Evolutionary conservation across 495 filamentous ascomycete species (phyloP), one percentile per base, ranked within the genome.

Genomic region (Viridothelium virens): DNA sequence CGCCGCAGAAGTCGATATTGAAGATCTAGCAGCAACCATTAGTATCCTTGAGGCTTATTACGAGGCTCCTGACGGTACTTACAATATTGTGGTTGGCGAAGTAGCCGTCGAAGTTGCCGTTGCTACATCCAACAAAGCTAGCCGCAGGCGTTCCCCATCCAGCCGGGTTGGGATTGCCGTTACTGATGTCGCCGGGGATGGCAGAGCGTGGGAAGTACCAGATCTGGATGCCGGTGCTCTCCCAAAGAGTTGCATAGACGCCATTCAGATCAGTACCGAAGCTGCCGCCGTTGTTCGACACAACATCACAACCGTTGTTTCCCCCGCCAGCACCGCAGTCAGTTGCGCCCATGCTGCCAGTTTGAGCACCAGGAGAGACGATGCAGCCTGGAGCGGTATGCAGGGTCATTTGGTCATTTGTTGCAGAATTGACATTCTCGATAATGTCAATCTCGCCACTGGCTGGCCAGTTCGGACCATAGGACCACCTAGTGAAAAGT

Each of bases 1-100:
- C 86, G 46, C 93, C 93, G 75, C 93, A 97, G 77, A 96, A 91
- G 1, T 87, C 89, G 0, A 86, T 89, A 76, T 97, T 84, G 73
- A 96, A 86, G 65, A 95, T 81, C 62, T 59, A 18, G 7, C 7
- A 9, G 7, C 25, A 7, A 7, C n/a, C 31, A 31, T 59, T 36
- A 59, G 53, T 59, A 3, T 10, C 36, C 36, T 18, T 5, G 25
- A 59, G 7, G 7, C 14, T 33, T n/a, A 14, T 2, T 34, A 36
- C 18, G 7, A 34, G 3, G 53, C 18, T 9, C 10, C 14, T 14
- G 18, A 9, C 5, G 33, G 53, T 14, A 59, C 53, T 11, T 59
- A 59, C 53, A 31, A 96, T 88, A 12, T 84, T 82, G 75, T 94
- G 87, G 56, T 87, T 72, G 67, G 78, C 80, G 80, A 96, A 96